Evolutionary conservation across 805 yeast species (phyloP).

Genomic region (Yarrowia sp.): DNA sequence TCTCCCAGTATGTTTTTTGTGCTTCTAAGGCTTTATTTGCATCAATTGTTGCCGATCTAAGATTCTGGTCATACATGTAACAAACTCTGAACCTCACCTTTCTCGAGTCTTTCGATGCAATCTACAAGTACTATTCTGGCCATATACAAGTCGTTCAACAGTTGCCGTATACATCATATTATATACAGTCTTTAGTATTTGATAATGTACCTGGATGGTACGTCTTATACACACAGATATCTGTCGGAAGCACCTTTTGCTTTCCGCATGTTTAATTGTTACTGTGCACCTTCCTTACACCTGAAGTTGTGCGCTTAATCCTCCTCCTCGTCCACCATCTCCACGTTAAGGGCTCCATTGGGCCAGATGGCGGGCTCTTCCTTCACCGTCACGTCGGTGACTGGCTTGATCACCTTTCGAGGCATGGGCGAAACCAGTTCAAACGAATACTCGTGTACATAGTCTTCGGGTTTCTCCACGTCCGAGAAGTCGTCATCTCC

Average conservation of each 20-base stretch:
- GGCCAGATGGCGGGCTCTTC: constrained; percentile 64
- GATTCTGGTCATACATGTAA: too few species aligned
- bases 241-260: neutral
- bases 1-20: too few species aligned
- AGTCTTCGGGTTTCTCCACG: constrained; percentile 52
- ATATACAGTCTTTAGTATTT: constrained; percentile 22
- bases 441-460: constrained; percentile 59
- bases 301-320: constrained; percentile 3
- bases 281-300: too few species aligned
- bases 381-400: constrained; percentile 48
- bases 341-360: constrained; percentile 67
- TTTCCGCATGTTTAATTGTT: too few species aligned
- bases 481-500: constrained; percentile 42
- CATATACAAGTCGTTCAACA: neutral
- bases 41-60: too few species aligned
- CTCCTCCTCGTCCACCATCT: constrained; percentile 44
- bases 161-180: constrained; percentile 12
- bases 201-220: neutral
- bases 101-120: too few species aligned
- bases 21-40: too few species aligned
- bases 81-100: too few species aligned
- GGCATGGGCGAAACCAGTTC: constrained; percentile 64
- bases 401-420: constrained; percentile 55
- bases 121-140: neutral
- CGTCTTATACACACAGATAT: neutral